Base-by-base conservation (phyloP, 176 grass and related monocot species). In the Thinopyrum elongatum region DNA sequence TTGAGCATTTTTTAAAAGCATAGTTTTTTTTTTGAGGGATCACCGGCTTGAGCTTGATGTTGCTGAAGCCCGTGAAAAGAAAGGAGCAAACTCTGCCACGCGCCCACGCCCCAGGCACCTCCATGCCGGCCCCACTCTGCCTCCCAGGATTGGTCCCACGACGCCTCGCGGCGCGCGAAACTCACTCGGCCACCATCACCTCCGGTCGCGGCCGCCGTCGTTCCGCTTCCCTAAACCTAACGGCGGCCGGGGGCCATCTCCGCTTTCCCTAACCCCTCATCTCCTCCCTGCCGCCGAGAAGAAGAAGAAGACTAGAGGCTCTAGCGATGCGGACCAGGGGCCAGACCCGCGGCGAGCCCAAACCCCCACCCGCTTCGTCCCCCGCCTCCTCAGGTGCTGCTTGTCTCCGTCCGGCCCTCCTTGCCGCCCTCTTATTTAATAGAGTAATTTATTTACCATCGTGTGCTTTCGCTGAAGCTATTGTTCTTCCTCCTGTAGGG, bases 311-410 rank as follows among this genome's bases (percentile, higher is more conserved):
- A 28, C 53, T 1, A 23, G 38, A 62, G 21, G 3, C 22, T 27
- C 80, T 39, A 19, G 44, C 22, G 42, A 90, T 94, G 92, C 80
- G 90, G 73, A 94, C 90, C 23, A 87, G 94, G 84, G 87, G 69
- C 81, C 76, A 81, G 57, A 84, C 84, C 72, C 77, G 85, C 25
- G 81, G 68, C 19, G 77, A 72, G 19, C 51, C 47, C 23, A 57
- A 74, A 8, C 10, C 68, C 5, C 71, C 83, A 21, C 80, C 91
- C 8, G 87, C 89, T 92, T 21, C 19, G 66, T 25, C 81, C 5
- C 51, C 67, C 29, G 8, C 23, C 35, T 57, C 75, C 39, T 35
- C 26, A 34, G 62, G 74, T 53, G 10, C 8, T 62, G 9, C 4
- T 27, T 19, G 42, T 62, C 23, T 39, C 36, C 33, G 38, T 27